Evolutionary conservation across 495 filamentous ascomycete genomes (phyloP), one percentile per base, ranked within the genome.

Genomic region (Penicillium verhagenii): DNA sequence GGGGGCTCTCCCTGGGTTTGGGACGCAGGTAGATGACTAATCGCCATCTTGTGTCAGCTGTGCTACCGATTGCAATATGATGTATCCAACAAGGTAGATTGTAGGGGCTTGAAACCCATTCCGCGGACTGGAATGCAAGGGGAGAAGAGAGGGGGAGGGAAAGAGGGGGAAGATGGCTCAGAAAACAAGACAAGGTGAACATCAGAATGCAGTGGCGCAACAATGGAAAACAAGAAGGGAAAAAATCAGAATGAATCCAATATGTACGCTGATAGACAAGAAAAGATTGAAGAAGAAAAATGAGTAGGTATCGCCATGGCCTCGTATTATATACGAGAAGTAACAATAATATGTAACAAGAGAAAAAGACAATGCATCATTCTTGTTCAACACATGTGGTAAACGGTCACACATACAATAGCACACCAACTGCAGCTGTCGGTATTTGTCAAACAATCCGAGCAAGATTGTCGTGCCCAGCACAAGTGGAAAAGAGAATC

Each of bases 371-470:
- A 50, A 59, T n/a, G 28, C 13, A 16, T 35, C 33, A 35, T 35
- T 35, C 33, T 35, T 35, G 33, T 3, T 35, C 33, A 31, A 31
- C 28, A 14, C 13, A 33, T 48, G 14, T 20, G 33, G 46, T 29
- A 56, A 38, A 42, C 5, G 35, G 35, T 25, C 23, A 37, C 14
- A 72, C 78, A 51, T 72, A 83, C 79, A 58, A 76, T 69, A n/a
- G 79, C 66, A 62, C 80, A 83, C 80, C 80, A 83, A 39, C 79
- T 79, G 67, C 80, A 83, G 23, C 64, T 58, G 11, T 67, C 56
- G 50, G 67, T 61, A 7, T 71, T 68, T 28, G 63, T 45, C 28
- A 79, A 53, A 56, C 76, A 79, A 24, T 59, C 53, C n/a, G 63
- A 62, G 53, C 76, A 79, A 7, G 75, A 75, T 54, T 79, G 76